phyloP scores from a whole-genome alignment of 2,329 filamentous ascomycete genomes.

The Lecanoromycetidae sp. region DNA sequence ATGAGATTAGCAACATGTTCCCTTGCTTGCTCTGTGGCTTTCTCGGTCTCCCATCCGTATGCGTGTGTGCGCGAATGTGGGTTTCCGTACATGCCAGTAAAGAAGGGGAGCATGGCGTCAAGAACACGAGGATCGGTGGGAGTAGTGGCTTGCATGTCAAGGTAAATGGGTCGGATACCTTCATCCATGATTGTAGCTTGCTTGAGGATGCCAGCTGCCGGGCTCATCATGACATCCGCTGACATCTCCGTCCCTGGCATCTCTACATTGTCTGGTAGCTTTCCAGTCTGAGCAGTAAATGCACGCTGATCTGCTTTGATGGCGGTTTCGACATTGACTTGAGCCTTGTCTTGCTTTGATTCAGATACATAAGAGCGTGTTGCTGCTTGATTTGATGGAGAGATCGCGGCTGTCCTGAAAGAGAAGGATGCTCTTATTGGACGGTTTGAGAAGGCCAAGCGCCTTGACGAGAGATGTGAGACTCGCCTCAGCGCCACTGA shows the following conservation, averaged over 20 bases:
- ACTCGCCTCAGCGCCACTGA: slow-evolving; percentile 64
- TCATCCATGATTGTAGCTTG: slow-evolving; percentile 88
- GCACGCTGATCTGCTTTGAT: slow-evolving; percentile 79
- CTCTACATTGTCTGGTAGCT: slow-evolving; percentile 43
- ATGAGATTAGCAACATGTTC: slow-evolving; percentile 74
- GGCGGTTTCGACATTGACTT: slow-evolving; percentile 68
- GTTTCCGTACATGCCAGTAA: slow-evolving; percentile 88
- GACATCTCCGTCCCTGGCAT: slow-evolving; percentile 47
- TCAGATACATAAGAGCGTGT: slow-evolving; percentile 70
- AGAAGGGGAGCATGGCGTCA: slow-evolving; percentile 92
- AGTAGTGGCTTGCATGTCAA: slow-evolving; percentile 97
- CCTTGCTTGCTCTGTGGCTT: slow-evolving; percentile 78
- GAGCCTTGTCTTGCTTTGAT: slow-evolving; percentile 65
- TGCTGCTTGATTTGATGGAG: slow-evolving; percentile 20
- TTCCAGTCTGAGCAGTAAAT: slow-evolving; percentile 50
- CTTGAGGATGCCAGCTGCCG: slow-evolving; percentile 73
- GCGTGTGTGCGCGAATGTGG: slow-evolving; percentile 95
- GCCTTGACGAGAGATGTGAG: slow-evolving; percentile 45
- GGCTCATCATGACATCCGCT: slow-evolving; percentile 61
- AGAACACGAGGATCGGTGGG: slow-evolving; percentile 88
- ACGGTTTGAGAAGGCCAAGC: slow-evolving; percentile 32
- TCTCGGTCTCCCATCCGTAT: slow-evolving; percentile 97
- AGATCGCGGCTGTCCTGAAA: slow-evolving; percentile 30
- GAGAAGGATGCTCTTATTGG: slow-evolving; percentile 28
- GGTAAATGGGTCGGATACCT: slow-evolving; percentile 85